phyloP scores from a whole-genome alignment of 1,284 basidiomycete genomes.

The Pseudozyma sp. region DNA sequence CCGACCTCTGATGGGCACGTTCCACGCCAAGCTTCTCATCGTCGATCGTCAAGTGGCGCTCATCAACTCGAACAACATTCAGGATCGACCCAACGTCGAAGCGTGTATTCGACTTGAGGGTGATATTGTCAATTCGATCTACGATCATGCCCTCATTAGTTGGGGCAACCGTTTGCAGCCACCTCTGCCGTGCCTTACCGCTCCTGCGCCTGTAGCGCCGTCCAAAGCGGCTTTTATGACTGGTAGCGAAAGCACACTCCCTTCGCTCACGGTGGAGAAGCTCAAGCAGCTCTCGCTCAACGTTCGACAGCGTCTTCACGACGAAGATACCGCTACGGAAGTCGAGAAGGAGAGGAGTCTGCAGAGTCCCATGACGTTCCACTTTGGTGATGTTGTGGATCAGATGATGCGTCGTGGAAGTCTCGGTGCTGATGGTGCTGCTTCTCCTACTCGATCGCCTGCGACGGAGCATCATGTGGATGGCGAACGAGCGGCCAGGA shows the following conservation, averaged over 20 bases:
- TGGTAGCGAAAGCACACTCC: constrained; percentile 43
- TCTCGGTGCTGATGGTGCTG: constrained; percentile 23
- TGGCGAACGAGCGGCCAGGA: constrained; percentile 54
- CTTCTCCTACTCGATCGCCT: constrained; percentile 13
- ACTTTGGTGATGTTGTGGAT: constrained; percentile 62
- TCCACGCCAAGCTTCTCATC: constrained; percentile 82
- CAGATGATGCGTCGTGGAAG: constrained; percentile 49
- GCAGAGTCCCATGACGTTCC: constrained; percentile 46
- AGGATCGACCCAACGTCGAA: constrained; percentile 71
- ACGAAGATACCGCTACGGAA: constrained; percentile 62
- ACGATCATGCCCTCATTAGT: constrained; percentile 79
- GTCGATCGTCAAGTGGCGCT: constrained; percentile 80
- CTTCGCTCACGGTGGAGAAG: constrained; percentile 47
- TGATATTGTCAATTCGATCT: constrained; percentile 78
- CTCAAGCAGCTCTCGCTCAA: constrained; percentile 48
- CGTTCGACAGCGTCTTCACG: constrained; percentile 50
- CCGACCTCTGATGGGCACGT: constrained; percentile 74
- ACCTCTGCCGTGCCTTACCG: constrained; percentile 73
- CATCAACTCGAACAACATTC: constrained; percentile 81
- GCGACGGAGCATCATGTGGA: constrained; percentile 34
- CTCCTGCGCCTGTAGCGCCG: constrained; percentile 64
- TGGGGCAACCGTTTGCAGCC: constrained; percentile 76
- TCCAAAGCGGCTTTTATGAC: constrained; percentile 48
- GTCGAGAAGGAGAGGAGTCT: constrained; percentile 46
- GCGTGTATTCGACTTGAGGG: constrained; percentile 72